Percentiles rank a stretch among this genome's conserved stretches.
phyloP scores from a whole-genome alignment of 495 filamentous ascomycete genomes.

The Sporormia fimetaria region DNA sequence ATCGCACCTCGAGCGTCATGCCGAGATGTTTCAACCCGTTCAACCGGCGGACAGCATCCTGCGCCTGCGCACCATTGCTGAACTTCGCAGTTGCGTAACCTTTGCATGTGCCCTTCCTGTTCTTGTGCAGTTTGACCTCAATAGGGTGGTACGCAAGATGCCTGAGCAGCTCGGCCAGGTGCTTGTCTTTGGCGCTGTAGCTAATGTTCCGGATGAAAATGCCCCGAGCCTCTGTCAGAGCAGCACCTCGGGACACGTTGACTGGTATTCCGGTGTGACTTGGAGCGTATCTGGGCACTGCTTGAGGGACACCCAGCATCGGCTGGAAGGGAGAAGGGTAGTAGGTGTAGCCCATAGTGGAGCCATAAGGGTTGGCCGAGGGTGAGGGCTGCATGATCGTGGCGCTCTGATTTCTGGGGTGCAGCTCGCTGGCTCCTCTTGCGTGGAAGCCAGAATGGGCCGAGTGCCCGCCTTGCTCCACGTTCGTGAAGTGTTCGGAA shows the following conservation, averaged over 20 bases:
- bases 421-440: conserved; percentile 1
- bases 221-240: conserved; percentile 26
- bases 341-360: conserved; percentile 1
- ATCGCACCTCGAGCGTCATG: conserved; percentile 24
- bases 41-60: conserved; percentile 19
- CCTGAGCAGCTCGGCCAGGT: conserved; percentile 23
- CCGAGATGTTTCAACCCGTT: conserved; percentile 17
- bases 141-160: conserved; percentile 8
- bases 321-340: background rate
- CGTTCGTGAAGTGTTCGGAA: conserved; percentile 4
- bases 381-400: background rate
- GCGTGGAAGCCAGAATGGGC: conserved; percentile 11
- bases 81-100: conserved; percentile 27
- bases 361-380: conserved; percentile 4
- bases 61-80: conserved; percentile 20
- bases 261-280: conserved; percentile 23
- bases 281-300: conserved; percentile 17
- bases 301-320: background rate
- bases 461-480: conserved; percentile 7
- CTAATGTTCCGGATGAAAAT: conserved; percentile 29
- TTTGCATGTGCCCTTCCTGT: conserved; percentile 21
- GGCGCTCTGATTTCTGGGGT: background rate
- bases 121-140: conserved; percentile 20
- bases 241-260: conserved; percentile 23
- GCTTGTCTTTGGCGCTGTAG: conserved; percentile 14